Conservation (phyloP, 192 early-diverging fungal genomes). For the Coemansia sp. region DNA sequence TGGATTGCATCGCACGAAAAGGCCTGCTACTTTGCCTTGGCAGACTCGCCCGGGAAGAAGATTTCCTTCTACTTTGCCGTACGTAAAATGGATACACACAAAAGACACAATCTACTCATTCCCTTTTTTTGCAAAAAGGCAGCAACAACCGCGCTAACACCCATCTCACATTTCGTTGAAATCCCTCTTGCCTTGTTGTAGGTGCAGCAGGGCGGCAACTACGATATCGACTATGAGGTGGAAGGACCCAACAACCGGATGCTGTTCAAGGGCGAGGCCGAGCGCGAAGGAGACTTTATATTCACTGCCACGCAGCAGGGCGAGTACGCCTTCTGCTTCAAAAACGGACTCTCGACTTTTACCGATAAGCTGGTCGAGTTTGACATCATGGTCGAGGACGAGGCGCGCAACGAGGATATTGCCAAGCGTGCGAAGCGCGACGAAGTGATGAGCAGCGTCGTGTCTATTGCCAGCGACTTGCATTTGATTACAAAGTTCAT, state of each 20-base stretch:
- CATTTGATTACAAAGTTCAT: slow-evolving; percentile 77
- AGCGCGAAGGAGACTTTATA: slow-evolving; percentile 95
- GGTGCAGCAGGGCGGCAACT: slow-evolving; percentile 96
- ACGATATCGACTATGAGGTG: slow-evolving; percentile 96
- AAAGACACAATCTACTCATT: background rate
- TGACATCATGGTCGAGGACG: slow-evolving; percentile 92
- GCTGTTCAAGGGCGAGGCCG: slow-evolving; percentile 78
- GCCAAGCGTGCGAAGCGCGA: slow-evolving; percentile 61
- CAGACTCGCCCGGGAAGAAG: slow-evolving; percentile 85
- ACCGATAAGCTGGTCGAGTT: slow-evolving; percentile 96
- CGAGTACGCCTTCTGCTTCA: slow-evolving; percentile 98
- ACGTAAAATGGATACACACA: slow-evolving; percentile 45
- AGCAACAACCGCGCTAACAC: no score
- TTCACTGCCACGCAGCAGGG: slow-evolving; percentile 85
- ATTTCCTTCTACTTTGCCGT: slow-evolving; percentile 98
- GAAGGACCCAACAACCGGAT: slow-evolving; percentile 70
- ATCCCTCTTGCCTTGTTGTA: slow-evolving; percentile 31
- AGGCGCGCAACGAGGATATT: slow-evolving; percentile 67
- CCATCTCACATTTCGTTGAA: background rate
- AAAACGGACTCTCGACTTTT: slow-evolving; percentile 93
- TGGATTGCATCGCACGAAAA: slow-evolving; percentile 92
- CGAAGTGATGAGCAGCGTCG: slow-evolving; percentile 60
- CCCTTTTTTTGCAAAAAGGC: no score
- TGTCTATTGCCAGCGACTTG: slow-evolving; percentile 67
- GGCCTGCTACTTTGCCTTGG: slow-evolving; percentile 87